Evolutionary conservation across 1,284 basidiomycete genomes (phyloP), one percentile per base, ranked within the genome.

Genomic region (Cryptococcus neoformans): DNA sequence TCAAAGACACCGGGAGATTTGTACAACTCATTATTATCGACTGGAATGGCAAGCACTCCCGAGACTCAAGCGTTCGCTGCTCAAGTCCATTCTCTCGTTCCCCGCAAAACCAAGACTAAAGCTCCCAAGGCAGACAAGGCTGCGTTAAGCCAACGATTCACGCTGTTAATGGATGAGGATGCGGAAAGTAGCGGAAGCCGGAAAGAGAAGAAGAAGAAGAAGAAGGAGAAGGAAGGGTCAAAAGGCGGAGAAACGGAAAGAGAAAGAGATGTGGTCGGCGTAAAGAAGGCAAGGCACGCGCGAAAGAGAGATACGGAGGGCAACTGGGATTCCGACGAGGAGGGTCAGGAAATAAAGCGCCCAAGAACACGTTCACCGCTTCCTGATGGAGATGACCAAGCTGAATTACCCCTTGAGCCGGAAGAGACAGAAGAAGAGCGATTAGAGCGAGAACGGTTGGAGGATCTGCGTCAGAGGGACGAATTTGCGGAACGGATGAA

Each of bases 401-500:
- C 16, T 21, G 46, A 47, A 11, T n/a, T 6, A 34, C 58, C 67
- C 16, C 59, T 61, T 2, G 51, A 50, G 34, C 58, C 66, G 3
- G 70, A 83, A 58, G 86, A 88, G 57, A 77, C 80, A 5, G 87
- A 89, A 67, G 87, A 86, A 4, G 79, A 79, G 39, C 81, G 87
- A 49, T 83, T 75, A 66, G 92, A 93, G 77, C 81, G 85, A 45
- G 88, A 93, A 69, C 82, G 91, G 34, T 59, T 86, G 53, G 84
- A 87, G 68, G 95, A 99, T 67, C 63, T 90, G 11, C 82, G 84
- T 56, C 95, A 97, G 62, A 83, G 95, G 58, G 95, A 99, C 74
- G 93, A 88, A 39, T 97, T 98, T 68, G 89, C 95, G 0, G 86
- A 90, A 63, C 87, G 95, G 5, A 85, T 98, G 67, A 85, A 85